Evolutionary conservation across 352 stramenopile genomes (phyloP).

Genomic region (Chrysophaeum taylorii): DNA sequence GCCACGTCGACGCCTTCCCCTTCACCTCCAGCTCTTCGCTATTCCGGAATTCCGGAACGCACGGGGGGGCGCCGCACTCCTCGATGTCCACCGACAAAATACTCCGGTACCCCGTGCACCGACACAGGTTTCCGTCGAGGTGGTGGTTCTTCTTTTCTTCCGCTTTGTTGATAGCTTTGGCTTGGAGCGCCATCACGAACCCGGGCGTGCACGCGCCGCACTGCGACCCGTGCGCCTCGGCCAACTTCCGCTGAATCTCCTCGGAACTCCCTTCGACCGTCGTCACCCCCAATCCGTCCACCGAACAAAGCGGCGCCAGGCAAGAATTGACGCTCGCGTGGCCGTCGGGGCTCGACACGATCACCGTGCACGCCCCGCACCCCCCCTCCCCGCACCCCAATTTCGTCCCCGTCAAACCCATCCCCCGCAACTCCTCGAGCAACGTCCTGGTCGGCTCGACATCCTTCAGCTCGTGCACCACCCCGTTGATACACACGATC

Average conservation of each 20-base stretch:
- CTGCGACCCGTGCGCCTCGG: conserved; percentile 70
- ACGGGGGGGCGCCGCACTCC: conserved; percentile 30
- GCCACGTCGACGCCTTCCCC: conserved; percentile 6
- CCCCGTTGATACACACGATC: too few species aligned
- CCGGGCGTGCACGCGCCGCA: conserved; percentile 78
- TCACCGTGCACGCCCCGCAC: conserved; percentile 77
- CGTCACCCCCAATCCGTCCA: not conserved
- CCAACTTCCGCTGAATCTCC: conserved; percentile 58
- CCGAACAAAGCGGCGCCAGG: conserved; percentile 57
- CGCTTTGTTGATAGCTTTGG: not conserved
- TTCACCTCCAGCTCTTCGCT: conserved; percentile 18
- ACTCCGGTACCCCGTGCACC: conserved; percentile 64
- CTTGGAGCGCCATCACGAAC: conserved; percentile 68
- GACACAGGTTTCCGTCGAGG: conserved; percentile 80
- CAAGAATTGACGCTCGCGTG: conserved; percentile 72
- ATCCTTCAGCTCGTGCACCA: too few species aligned
- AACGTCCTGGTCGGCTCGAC: too few species aligned
- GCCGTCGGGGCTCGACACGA: conserved; percentile 45
- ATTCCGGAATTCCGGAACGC: conserved; percentile 18
- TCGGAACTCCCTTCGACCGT: conserved; percentile 36
- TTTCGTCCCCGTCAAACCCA: too few species aligned
- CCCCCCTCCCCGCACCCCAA: conserved; percentile 71
- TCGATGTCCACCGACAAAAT: conserved; percentile 56
- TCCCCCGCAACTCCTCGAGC: too few species aligned
- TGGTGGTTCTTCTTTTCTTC: conserved; percentile 63